Percentiles rank a stretch among this genome's conserved stretches.
Evolutionary conservation across 305 asterid genomes (phyloP).

Genomic region (Andrographis paniculata): DNA sequence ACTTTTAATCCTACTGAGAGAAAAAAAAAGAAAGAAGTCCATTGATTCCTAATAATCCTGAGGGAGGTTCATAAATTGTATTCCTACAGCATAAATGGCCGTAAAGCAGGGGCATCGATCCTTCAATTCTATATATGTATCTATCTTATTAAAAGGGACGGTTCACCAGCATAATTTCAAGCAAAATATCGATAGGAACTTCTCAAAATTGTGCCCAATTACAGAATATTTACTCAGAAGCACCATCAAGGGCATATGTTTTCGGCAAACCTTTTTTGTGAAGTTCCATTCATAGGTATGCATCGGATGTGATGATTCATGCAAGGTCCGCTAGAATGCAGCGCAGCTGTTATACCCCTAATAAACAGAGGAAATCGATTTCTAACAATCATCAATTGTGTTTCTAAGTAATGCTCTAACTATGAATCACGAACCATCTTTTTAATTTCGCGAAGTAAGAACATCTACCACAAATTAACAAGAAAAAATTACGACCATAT

Average conservation of each 20-base stretch:
- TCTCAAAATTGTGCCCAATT: background rate
- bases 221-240: conserved; percentile 13
- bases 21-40: background rate
- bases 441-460: conserved; percentile 1
- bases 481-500: background rate
- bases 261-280: conserved; percentile 13
- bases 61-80: background rate
- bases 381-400: too few species aligned
- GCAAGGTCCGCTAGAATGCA: conserved; percentile 19
- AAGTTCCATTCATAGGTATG: conserved; percentile 11
- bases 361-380: background rate
- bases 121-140: conserved; percentile 1
- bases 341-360: conserved; percentile 8
- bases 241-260: conserved; percentile 22
- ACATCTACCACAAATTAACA: background rate
- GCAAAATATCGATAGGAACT: conserved; percentile 1
- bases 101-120: conserved; percentile 5
- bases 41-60: conserved; percentile 13
- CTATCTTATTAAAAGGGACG: background rate
- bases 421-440: background rate
- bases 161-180: conserved; percentile 4
- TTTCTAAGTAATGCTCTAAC: background rate
- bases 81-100: conserved; percentile 10
- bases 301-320: conserved; percentile 16
- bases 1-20: background rate